Evolutionary conservation across 331 rosid species (phyloP).

Genomic region (Pyracantha coccinea): DNA sequence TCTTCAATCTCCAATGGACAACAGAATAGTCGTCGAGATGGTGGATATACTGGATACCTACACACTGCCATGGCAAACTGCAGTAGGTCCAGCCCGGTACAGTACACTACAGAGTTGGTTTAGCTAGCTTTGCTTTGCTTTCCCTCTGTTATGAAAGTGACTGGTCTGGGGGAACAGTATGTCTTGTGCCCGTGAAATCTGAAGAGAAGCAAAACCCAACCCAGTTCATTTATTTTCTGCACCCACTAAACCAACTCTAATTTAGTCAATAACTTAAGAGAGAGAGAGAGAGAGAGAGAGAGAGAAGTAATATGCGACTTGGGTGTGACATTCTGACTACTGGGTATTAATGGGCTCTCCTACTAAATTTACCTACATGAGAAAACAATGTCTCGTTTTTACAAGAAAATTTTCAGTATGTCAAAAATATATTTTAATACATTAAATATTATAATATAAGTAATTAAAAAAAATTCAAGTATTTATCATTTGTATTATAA

Average conservation of each 20-base stretch:
- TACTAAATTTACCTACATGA: slow-evolving; percentile 11
- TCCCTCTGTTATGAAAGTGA: slow-evolving; percentile 57
- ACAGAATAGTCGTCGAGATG: background rate
- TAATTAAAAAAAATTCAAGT: too few relatives aligned
- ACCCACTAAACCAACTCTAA: slow-evolving; percentile 12
- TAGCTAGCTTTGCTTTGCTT: slow-evolving; percentile 9
- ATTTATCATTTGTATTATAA: too few relatives aligned
- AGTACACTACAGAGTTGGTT: background rate
- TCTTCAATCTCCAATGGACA: background rate
- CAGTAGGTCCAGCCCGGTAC: slow-evolving; percentile 14
- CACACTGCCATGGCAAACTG: slow-evolving; percentile 5
- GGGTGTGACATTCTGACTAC: background rate
- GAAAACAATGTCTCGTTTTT: slow-evolving; percentile 19
- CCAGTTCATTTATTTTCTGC: slow-evolving; percentile 27
- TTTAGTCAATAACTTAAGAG: slow-evolving; percentile 14
- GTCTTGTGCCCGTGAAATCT: slow-evolving; percentile 52
- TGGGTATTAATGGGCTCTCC: slow-evolving; percentile 6
- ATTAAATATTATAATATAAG: too few relatives aligned
- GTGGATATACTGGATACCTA: slow-evolving; percentile 17
- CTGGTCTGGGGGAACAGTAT: slow-evolving; percentile 56
- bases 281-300: background rate
- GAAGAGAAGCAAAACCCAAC: background rate
- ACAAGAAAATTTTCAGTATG: too few relatives aligned
- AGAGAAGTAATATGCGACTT: too few relatives aligned
- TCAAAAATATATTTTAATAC: too few relatives aligned